Base-by-base conservation (phyloP, 2,329 filamentous ascomycete species). In the Pestalotiopsis sp. region DNA sequence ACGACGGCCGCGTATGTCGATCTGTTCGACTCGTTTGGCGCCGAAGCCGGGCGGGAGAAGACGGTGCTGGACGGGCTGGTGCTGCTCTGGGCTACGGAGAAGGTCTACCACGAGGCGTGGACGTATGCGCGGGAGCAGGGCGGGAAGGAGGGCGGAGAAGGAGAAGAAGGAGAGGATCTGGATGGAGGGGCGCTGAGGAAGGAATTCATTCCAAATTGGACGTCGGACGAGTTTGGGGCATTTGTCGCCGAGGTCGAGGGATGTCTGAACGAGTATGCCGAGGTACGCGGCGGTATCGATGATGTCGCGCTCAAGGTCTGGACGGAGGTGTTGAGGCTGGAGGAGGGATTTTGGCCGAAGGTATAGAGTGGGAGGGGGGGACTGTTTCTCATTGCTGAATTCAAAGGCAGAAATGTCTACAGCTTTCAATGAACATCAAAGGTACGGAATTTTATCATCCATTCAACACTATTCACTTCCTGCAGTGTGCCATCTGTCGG, bases 61-160 rank as follows among this genome's bases (percentile, higher is more conserved):
- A 70, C 73, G 9, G 72, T 78, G 75, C 80, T 94, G 2, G 91
- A 94, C 76, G 91, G 90, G 5, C 83, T 93, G 70, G 86, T 93
- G 2, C 85, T 93, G n/a, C 86, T 94, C 27, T 95, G 91, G 90
- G 90, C 89, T n/a, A 93, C 91, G 1, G 92, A 95, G 80, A 88
- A 84, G 61, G 86, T 85, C 69, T 91, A 91, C 75, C 76, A 90
- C 20, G 82, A 86, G 52, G 85, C 89, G 13, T 91, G 90, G 90
- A 82, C 81, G 11, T 86, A 83, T 77, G 85, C 85, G 3, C 82
- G 77, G 70, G 71, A 76, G 4, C 79, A 84, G 72, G 76, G 80
- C 20, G 72, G 74, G 1, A 70, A 31, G 70, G 17, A 70, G 65
- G 1, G 31, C 57, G 1, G 67, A 56, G 12, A 70, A 72, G 25